These are phyloP conservation scores for Spirogloea muscicola DNA, from an alignment of 139 green algal genomes.

Conservation along the genomic window DNA sequence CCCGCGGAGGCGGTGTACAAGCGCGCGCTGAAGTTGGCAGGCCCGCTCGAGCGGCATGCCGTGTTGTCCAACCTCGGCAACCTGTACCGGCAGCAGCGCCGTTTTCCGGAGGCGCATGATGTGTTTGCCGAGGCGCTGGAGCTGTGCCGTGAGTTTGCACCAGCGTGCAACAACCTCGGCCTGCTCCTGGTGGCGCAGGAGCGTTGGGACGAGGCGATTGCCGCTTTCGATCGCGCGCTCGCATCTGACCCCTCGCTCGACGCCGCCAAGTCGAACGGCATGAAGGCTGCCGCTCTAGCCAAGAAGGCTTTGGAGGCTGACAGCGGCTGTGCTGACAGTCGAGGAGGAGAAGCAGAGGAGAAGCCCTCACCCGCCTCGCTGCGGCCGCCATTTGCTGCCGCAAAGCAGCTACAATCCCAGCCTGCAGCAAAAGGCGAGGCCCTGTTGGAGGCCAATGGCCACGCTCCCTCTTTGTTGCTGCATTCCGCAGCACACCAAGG, in stretches of 20 bases:
- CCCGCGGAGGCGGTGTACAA: constrained; percentile 9
- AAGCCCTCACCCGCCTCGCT: no score
- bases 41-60: neutral
- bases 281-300: constrained; percentile 2
- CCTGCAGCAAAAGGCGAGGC: no score
- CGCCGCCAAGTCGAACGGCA: constrained; percentile 3
- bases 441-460: no score
- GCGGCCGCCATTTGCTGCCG: no score
- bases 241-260: neutral
- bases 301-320: no score
- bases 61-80: constrained; percentile 12
- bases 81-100: constrained; percentile 4
- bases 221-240: constrained; percentile 1
- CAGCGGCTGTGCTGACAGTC: no score
- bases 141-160: neutral
- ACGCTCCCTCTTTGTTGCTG: no score
- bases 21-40: neutral
- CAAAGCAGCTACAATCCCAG: no score
- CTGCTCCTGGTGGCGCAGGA: constrained; percentile 8
- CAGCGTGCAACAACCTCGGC: constrained; percentile 13
- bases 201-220: neutral
- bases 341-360: no score
- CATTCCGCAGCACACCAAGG: no score
- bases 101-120: constrained; percentile 3
- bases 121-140: neutral